Evolutionary conservation across 257 asterid species (phyloP).

Genomic region (Mentha longifolia): DNA sequence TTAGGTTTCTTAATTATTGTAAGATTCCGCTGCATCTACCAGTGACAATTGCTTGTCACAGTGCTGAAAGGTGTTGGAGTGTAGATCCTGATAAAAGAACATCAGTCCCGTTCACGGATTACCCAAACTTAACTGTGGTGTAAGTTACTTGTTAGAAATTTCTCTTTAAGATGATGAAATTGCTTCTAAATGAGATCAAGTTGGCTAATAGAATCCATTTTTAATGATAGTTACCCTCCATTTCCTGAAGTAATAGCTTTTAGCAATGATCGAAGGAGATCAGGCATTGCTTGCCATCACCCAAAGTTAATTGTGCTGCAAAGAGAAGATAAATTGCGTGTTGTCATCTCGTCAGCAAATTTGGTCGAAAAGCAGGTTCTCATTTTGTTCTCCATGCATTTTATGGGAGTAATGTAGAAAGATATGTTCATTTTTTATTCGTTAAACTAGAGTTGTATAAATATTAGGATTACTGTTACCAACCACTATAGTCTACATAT

Average conservation of each 20-base stretch:
- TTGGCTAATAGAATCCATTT: constrained; percentile 35
- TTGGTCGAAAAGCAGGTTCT: constrained; percentile 83
- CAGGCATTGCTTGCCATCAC: constrained; percentile 92
- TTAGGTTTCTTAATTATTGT: constrained; percentile 78
- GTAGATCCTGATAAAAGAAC: constrained; percentile 63
- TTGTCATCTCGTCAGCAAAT: constrained; percentile 87
- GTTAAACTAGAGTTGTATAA: neutral
- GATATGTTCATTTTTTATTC: constrained; percentile 28
- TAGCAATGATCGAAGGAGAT: constrained; percentile 74
- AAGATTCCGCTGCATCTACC: constrained; percentile 72
- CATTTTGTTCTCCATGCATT: constrained; percentile 24
- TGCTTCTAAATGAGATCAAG: constrained; percentile 31
- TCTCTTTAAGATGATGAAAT: constrained; percentile 25
- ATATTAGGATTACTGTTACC: neutral
- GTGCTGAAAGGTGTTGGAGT: constrained; percentile 82
- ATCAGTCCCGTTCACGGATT: constrained; percentile 66
- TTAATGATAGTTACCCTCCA: constrained; percentile 71
- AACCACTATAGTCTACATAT: neutral
- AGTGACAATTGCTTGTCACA: constrained; percentile 86
- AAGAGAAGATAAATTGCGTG: constrained; percentile 75
- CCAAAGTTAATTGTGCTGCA: constrained; percentile 85
- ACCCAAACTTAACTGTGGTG: constrained; percentile 74
- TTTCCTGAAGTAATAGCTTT: constrained; percentile 94
- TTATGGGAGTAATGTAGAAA: constrained; percentile 22
- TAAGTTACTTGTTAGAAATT: constrained; percentile 46